A percentile compares a stretch with the other conserved stretches of the same genome.
Evolutionary conservation across 192 early-diverging fungal species (phyloP).

Genomic region (Phycomyces blakesleeanus): DNA sequence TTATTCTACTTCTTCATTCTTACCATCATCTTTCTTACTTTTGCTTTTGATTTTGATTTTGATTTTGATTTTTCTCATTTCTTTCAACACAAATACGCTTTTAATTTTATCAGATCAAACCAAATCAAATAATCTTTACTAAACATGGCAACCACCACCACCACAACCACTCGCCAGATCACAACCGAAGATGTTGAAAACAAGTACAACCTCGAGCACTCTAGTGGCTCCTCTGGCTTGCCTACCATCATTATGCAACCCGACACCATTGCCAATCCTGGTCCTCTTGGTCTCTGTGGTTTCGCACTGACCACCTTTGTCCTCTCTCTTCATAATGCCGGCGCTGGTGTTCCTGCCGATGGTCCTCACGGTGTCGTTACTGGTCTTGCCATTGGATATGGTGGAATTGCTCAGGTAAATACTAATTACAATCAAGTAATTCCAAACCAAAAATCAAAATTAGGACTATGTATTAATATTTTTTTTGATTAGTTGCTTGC

Average conservation of each 20-base stretch:
- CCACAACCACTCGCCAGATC: background rate
- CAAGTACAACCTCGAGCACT: constrained; percentile 13
- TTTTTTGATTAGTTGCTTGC: constrained; percentile 47
- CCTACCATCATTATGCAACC: constrained; percentile 29
- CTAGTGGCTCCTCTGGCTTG: background rate
- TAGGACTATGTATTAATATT: background rate
- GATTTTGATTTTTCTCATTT: no score
- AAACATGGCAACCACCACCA: constrained; percentile 1
- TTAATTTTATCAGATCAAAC: no score
- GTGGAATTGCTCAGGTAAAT: constrained; percentile 62
- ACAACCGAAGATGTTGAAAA: constrained; percentile 22
- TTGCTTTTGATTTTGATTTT: no score
- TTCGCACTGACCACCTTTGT: constrained; percentile 71
- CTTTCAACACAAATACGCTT: no score
- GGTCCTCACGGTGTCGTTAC: constrained; percentile 58
- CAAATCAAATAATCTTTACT: no score
- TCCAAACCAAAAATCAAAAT: no score
- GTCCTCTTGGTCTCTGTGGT: constrained; percentile 56
- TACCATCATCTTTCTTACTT: no score
- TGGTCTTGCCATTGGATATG: constrained; percentile 70
- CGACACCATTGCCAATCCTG: constrained; percentile 52
- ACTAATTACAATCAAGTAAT: no score
- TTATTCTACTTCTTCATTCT: background rate
- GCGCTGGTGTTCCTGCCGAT: constrained; percentile 53
- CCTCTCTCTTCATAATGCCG: constrained; percentile 69